Evolutionary conservation across 2,329 filamentous ascomycete species (phyloP), one percentile per base, ranked within the genome.

Genomic region (Byssothecium circinans): DNA sequence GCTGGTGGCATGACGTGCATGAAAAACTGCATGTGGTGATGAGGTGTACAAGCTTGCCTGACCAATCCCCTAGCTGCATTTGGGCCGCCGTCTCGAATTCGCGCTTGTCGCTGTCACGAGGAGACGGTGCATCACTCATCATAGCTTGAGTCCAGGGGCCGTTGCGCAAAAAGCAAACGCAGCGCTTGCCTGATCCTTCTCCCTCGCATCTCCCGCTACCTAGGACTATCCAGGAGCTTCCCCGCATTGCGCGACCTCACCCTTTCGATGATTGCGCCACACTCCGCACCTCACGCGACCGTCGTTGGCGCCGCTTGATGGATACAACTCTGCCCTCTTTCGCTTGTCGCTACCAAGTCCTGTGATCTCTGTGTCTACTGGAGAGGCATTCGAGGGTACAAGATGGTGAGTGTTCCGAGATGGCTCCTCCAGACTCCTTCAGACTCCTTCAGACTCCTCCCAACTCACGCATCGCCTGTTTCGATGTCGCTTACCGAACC

Each of bases 391-490:
- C n/a, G 15, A 22, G 34, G 34, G 8, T 18, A 11, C 34, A 45
- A 17, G 11, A 45, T 45, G 43, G 43, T 45, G 43, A 45, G 43
- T 39, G 23, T 12, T 34, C n/a, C n/a, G n/a, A 6, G 17, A n/a
- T 19, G 14, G 18, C 22, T 22, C 17, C 20, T 19, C 19, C n/a
- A n/a, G n/a, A n/a, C 35, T 19, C 14, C 7, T 37, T 8, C 35
- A 22, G 18, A 19, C n/a, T n/a, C 18, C 22, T 22, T 18, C 8
- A 5, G 18, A 4, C 22, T 22, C 10, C 14, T 20, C 19, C 22
- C 35, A 22, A 6, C 23, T 25, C 10, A 25, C 10, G 23, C 23
- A 10, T 10, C 23, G 10, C 23, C 23, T 25, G 6, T 25, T 10
- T 25, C 23, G 10, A n/a, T n/a, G n/a, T n/a, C n/a, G n/a, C n/a